Evolutionary conservation across 306 rosid species (phyloP), one percentile per base, ranked within the genome.

Genomic region (Glycyrrhiza uralensis): DNA sequence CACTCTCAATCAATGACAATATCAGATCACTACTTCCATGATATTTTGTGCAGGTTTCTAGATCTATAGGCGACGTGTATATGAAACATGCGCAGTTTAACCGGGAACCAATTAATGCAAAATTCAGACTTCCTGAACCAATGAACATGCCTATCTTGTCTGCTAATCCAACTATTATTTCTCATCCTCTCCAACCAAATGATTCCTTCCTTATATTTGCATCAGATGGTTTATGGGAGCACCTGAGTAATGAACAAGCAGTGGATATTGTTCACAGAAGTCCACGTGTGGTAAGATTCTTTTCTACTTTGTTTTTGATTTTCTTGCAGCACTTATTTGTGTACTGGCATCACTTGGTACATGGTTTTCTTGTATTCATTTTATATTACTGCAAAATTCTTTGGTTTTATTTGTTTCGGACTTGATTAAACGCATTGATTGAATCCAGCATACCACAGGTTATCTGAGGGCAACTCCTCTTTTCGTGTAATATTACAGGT

Each of bases 181-280:
- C 92, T 80, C 98, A 88, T 63, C 77, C 81, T 54, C 89, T 92
- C 72, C 96, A 92, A 59, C 92, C 90, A 84, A 85, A 85, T 66
- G 98, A 92, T 86, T 89, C 96, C 75, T 92, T 92, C 86, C 94
- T 92, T 76, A 92, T 92, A 82, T 92, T 90, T 87, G 98, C 98
- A 68, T 92, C 98, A 58, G 98, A 92, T 88, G 98, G 98, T 77
- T 83, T 92, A 75, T 92, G 98, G 98, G 98, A 92, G 85, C 96
- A 89, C 84, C 82, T 92, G 79, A 92, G 83, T 81, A 92, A 89
- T 80, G 96, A 92, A 54, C 77, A 82, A 75, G 98, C 98, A 56
- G 98, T 89, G 61, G 98, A 92, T 45, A 92, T 92, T 79, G 98
- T 92, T 71, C 89, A 86, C 36, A 85, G 80, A 60, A 83, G 80